phyloP scores from a whole-genome alignment of 2,329 filamentous ascomycete species.

The Cadophora gregata region DNA sequence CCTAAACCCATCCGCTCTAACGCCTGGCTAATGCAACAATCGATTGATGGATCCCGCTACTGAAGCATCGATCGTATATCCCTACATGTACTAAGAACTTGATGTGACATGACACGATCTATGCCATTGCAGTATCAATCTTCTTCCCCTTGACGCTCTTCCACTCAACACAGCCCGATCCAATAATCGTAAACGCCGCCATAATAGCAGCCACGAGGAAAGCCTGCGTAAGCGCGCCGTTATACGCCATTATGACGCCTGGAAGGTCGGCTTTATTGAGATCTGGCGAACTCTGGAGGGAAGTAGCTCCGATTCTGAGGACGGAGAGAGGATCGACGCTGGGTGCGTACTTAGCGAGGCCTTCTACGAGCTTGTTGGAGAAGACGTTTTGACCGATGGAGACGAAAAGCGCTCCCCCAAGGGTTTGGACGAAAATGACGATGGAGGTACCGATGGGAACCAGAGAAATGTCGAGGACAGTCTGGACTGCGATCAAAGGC shows the following conservation, averaged over 20 bases:
- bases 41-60: background rate
- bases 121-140: slow-evolving; percentile 40
- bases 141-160: slow-evolving; percentile 57
- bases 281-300: slow-evolving; percentile 53
- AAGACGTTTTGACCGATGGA: slow-evolving; percentile 60
- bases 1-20: background rate
- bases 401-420: slow-evolving; percentile 64
- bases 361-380: slow-evolving; percentile 45
- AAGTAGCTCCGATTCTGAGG: slow-evolving; percentile 60
- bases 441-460: slow-evolving; percentile 60
- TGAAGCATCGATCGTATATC: background rate
- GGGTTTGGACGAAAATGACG: slow-evolving; percentile 62
- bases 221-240: slow-evolving; percentile 56
- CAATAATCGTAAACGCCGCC: slow-evolving; percentile 53
- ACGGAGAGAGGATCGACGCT: slow-evolving; percentile 52
- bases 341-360: slow-evolving; percentile 47
- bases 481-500: slow-evolving; percentile 60
- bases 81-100: background rate
- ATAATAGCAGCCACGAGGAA: slow-evolving; percentile 61
- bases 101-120: background rate
- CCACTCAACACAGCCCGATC: slow-evolving; percentile 54
- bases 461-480: slow-evolving; percentile 59
- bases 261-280: slow-evolving; percentile 57
- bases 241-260: slow-evolving; percentile 65
- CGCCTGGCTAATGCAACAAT: slow-evolving; percentile 17